Conservation (phyloP, 768 basidiomycete species). For the Termitomyces sp. region DNA sequence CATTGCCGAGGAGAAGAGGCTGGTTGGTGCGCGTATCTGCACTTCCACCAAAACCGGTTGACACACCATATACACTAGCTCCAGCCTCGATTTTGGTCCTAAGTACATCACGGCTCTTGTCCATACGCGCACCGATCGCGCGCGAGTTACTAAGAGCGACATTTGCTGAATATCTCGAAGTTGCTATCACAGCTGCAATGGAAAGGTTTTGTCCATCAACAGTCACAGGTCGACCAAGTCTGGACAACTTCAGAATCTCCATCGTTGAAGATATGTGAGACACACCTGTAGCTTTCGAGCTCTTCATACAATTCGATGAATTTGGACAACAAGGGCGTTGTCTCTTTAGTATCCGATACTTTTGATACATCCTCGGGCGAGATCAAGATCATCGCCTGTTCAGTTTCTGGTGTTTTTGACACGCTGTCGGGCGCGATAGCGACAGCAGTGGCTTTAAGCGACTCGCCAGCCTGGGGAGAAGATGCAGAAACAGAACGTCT, state of each 20-base stretch:
- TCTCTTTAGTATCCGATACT: constrained; percentile 10
- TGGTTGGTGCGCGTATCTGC: constrained; percentile 80
- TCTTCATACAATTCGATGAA: constrained; percentile 59
- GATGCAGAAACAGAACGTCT: constrained; percentile 21
- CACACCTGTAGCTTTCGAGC: constrained; percentile 60
- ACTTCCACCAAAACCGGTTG: constrained; percentile 82
- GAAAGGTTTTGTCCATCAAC: constrained; percentile 70
- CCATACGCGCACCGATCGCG: constrained; percentile 43
- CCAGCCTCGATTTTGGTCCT: constrained; percentile 60
- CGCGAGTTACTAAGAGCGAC: constrained; percentile 47
- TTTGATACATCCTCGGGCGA: constrained; percentile 13
- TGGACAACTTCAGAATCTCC: constrained; percentile 19
- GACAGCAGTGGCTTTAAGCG: constrained; percentile 18
- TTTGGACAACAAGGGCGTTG: constrained; percentile 38
- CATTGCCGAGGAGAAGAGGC: constrained; percentile 65
- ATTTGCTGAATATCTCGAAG: constrained; percentile 55
- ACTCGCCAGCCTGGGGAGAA: constrained; percentile 4
- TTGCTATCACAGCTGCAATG: constrained; percentile 72
- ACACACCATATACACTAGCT: constrained; percentile 77
- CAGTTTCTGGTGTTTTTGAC: constrained; percentile 12
- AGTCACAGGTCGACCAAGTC: constrained; percentile 55
- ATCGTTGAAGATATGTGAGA: constrained; percentile 1
- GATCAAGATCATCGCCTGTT: constrained; percentile 26
- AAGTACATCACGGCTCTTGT: constrained; percentile 60
- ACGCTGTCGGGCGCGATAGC: constrained; percentile 12